Conservation (phyloP, 441 rosid genomes). For the Croton setiger region DNA sequence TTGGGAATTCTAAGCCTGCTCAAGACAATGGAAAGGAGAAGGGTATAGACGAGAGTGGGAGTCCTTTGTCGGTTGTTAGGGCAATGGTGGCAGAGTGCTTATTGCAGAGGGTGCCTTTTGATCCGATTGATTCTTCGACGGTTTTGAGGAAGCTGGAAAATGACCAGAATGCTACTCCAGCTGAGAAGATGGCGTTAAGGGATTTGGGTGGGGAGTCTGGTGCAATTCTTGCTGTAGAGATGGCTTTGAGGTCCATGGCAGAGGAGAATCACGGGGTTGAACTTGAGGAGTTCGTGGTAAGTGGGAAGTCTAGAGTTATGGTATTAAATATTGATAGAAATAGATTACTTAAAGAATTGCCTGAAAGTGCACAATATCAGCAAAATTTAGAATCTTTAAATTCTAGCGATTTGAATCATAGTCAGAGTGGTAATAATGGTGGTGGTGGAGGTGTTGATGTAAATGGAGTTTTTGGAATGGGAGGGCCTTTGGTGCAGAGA, state of each 20-base stretch:
- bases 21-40: conserved; percentile 20
- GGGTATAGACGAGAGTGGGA: conserved; percentile 38
- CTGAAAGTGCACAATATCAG: conserved; percentile 55
- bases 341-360: conserved; percentile 67
- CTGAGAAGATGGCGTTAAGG: conserved; percentile 74
- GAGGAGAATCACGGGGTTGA: conserved; percentile 84
- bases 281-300: conserved; percentile 75
- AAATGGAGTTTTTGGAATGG: conserved; percentile 28
- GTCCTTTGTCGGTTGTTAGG: conserved; percentile 64
- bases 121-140: conserved; percentile 71
- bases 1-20: conserved; percentile 6
- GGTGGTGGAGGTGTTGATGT: conserved; percentile 11
- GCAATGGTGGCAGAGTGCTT: conserved; percentile 85
- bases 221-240: conserved; percentile 72
- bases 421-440: conserved; percentile 13
- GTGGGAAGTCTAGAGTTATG: conserved; percentile 87
- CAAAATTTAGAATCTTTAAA: conserved; percentile 31
- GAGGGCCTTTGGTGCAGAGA: conserved; percentile 41
- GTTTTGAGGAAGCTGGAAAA: conserved; percentile 88
- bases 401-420: conserved; percentile 26
- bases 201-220: conserved; percentile 89
- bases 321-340: conserved; percentile 72
- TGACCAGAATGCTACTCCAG: conserved; percentile 54
- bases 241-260: conserved; percentile 75
- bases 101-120: conserved; percentile 75